Evolutionary conservation across 2,329 filamentous ascomycete genomes (phyloP), one percentile per base, ranked within the genome.

Genomic region (Phialophora tarda): DNA sequence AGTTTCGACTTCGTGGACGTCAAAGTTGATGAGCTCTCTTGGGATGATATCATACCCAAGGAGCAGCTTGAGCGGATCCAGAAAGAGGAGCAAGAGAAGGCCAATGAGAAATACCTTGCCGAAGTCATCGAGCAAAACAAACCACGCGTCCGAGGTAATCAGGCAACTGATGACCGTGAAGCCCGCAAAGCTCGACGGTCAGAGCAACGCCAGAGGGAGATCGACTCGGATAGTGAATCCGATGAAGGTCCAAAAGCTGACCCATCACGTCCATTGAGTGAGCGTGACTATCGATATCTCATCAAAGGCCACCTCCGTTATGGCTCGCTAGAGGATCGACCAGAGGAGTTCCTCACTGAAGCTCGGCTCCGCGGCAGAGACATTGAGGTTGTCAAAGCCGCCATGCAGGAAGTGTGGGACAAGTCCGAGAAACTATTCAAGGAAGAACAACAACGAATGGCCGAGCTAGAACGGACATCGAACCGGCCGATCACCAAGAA

Each of bases 31-130:
- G 86, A 98, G 71, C 88, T 98, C 28, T 93, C 96, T 72, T 99
- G 95, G 95, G 95, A 99, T 74, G 91, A 98, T 71, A 99, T 99
- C 73, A 98, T 99, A 72, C 96, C 95, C 0, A 93, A 93, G 66
- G 93, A 97, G 7, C 89, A 97, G 74, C 85, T 99, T 21, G 93
- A 93, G 17, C 89, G 89, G 67, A 91, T 98, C 79, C 97, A 96
- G 77, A 89, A 88, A 0, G 92, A 96, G 59, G 94, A 98, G 74
- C 91, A 96, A 72, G 88, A 90, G 77, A 90, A 91, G 74, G 88
- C 91, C 63, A 88, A 97, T 63, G 92, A 93, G 14, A 88, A 90
- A 55, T 96, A 95, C 71, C 86, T 97, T 1, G 90, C 89, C 28
- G 89, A 90, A 73, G 86, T 95, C 55, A 87, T 95, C 63, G 92